phyloP scores from a whole-genome alignment of 257 asterid genomes.

The Oldenlandia corymbosa region DNA sequence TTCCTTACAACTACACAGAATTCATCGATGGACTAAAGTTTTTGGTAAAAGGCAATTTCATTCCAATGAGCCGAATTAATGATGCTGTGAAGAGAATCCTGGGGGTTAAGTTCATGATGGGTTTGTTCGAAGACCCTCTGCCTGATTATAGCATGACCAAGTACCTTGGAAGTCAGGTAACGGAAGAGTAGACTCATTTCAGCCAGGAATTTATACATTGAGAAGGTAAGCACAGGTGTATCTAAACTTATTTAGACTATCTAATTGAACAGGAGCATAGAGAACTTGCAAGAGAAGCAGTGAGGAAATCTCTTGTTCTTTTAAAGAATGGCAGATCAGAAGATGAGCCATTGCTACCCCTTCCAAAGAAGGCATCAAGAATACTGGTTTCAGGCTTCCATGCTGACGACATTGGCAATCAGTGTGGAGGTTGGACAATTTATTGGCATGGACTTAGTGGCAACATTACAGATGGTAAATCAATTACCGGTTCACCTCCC shows the following conservation, averaged over 20 bases:
- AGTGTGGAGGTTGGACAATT: constrained; percentile 42
- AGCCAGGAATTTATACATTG: neutral
- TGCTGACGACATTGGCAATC: constrained; percentile 34
- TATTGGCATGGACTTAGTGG: constrained; percentile 33
- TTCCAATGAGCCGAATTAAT: constrained; percentile 53
- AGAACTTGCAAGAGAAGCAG: constrained; percentile 40
- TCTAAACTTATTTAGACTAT: no score
- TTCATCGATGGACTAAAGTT: constrained; percentile 49
- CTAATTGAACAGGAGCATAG: constrained; percentile 28
- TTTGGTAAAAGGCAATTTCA: constrained; percentile 42
- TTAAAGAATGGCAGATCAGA: constrained; percentile 26
- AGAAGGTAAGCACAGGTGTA: neutral
- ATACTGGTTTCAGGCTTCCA: constrained; percentile 38
- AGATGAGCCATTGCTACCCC: constrained; percentile 28
- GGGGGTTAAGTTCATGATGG: constrained; percentile 64
- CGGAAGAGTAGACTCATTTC: neutral
- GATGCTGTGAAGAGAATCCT: constrained; percentile 72
- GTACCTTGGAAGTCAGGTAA: constrained; percentile 55
- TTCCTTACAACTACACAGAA: constrained; percentile 53
- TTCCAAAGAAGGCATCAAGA: constrained; percentile 23
- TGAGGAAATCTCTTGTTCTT: constrained; percentile 38
- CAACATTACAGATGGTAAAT: constrained; percentile 23
- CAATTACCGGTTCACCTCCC: neutral
- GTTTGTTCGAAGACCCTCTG: constrained; percentile 61
- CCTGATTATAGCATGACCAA: constrained; percentile 60